Evolutionary conservation across 1,139 yeast species (phyloP), one percentile per base, ranked within the genome.

Genomic region (Lizanozyma gosingica): DNA sequence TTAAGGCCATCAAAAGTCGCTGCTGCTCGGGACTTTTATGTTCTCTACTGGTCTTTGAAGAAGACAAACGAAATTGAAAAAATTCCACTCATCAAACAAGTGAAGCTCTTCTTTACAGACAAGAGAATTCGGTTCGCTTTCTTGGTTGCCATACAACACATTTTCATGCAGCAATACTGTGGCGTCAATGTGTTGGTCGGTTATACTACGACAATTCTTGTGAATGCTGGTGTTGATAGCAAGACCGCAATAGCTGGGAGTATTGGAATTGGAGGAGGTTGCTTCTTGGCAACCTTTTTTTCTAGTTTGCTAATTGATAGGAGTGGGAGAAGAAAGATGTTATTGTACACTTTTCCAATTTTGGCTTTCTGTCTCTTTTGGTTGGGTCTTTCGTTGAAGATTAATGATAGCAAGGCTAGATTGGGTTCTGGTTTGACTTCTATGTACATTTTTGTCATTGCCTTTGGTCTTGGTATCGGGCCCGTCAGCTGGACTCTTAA

Each of bases 151-250:
- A 22, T 32, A 3, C 35, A 40, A 17, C 34, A 18, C 16, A 35
- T 42, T 18, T 34, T 41, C 27, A 27, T 35, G 4, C 45, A 42
- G 33, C 45, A 42, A 33, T 42, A 39, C 18, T 40, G 45, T 29
- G 45, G 45, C n/a, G 45, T 42, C 3, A 42, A 42, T 35, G 35
- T 42, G 15, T 37, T 42, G n/a, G 42, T 39, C 3, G 35, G 37
- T 15, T 42, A 42, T 22, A 42, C 42, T 11, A 33, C 37, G 2
- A 14, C 33, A 2, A 38, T 38, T 8, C 15, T 38, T 18, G 35
- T 38, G 14, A 38, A 38, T 15, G 40, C 40, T 8, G 40, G 40
- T 14, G 15, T 35, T 15, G 40, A 38, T 18, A 37, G 33, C 3
- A 38, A 35, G 4, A 38, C 40, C 2, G 38, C 40, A 3, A 38